Evolutionary conservation across 1,284 basidiomycete genomes (phyloP).

Genomic region (Moniliophthora roreri): DNA sequence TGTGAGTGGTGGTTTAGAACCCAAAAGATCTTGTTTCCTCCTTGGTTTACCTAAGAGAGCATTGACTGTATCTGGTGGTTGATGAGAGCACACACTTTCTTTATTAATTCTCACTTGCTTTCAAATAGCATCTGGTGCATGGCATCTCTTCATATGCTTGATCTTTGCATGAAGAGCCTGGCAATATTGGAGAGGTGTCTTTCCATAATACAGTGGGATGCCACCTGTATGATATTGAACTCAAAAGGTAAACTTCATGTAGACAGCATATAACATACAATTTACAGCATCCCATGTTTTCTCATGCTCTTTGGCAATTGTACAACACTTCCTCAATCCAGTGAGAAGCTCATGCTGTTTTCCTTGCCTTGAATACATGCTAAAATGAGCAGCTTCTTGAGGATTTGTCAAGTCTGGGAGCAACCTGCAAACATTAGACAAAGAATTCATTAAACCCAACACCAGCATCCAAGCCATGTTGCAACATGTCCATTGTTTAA

Average conservation of each 20-base stretch:
- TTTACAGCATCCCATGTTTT: background rate
- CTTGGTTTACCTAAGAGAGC: background rate
- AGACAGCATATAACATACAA: background rate
- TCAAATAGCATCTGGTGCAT: background rate
- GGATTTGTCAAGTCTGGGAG: background rate
- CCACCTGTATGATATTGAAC: background rate
- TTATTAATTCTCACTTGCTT: background rate
- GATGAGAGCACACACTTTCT: background rate
- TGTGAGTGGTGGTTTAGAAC: background rate
- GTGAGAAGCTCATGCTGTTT: background rate
- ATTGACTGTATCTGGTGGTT: background rate
- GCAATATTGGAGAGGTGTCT: background rate
- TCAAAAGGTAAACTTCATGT: background rate
- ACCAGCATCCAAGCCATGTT: background rate
- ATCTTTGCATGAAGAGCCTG: background rate
- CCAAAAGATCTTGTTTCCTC: background rate
- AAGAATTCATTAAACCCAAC: background rate
- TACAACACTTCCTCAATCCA: background rate
- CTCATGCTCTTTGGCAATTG: background rate
- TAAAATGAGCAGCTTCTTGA: background rate
- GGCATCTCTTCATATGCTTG: background rate
- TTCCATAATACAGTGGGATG: background rate
- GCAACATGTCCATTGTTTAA: background rate
- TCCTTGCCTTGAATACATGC: background rate
- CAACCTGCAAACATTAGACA: background rate